A percentile compares a stretch with the other conserved stretches of the same genome.
phyloP scores from a whole-genome alignment of 176 grass and related monocot species.

The Chloris gayana region DNA sequence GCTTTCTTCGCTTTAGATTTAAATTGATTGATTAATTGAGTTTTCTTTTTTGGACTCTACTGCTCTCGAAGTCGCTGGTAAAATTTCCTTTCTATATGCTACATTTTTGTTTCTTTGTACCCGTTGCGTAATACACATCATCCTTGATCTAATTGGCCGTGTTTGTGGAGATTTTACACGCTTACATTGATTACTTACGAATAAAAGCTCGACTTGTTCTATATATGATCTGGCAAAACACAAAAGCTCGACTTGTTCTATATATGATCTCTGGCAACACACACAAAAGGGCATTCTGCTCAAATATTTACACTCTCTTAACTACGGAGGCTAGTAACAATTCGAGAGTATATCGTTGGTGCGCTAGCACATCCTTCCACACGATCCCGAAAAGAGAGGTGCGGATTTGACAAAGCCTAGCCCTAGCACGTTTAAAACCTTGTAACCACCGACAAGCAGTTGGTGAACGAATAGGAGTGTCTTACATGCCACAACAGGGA shows the following conservation, averaged over 20 bases:
- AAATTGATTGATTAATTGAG: not conserved
- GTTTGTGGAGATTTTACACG: not conserved
- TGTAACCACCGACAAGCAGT: not conserved
- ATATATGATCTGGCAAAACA: too few species aligned
- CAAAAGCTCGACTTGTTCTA: too few species aligned
- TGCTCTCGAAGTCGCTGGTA: not conserved
- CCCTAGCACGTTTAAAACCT: not conserved
- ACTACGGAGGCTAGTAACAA: too few species aligned
- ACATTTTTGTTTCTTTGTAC: not conserved
- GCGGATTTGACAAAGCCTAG: not conserved
- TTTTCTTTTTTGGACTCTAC: conserved; percentile 29
- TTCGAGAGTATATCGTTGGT: too few species aligned
- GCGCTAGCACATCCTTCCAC: not conserved
- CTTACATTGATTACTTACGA: too few species aligned
- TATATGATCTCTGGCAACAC: too few species aligned
- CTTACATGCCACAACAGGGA: not conserved
- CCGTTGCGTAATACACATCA: not conserved
- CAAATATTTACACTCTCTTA: too few species aligned
- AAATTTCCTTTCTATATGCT: not conserved
- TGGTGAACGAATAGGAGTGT: not conserved
- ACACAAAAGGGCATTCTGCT: not conserved
- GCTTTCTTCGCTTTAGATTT: conserved; percentile 33
- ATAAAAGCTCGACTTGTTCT: too few species aligned
- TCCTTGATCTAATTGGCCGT: not conserved
- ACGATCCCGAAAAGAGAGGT: not conserved